Base-by-base conservation (phyloP, 176 grass and related monocot species). In the Rhipidocladum racemiflorum region DNA sequence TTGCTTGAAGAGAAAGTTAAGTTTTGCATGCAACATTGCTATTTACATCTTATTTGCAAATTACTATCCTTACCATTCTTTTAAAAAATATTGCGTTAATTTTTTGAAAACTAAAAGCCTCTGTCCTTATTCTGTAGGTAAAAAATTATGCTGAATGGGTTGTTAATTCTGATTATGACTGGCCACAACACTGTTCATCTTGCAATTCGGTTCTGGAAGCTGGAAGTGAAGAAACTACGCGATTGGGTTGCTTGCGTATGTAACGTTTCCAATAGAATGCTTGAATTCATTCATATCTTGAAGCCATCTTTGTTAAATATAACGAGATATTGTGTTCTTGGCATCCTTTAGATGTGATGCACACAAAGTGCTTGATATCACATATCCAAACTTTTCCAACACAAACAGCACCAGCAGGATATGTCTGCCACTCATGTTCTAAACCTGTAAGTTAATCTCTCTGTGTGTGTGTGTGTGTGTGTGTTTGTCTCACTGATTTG, bases 91-190 rank as follows among this genome's bases (percentile, higher is more conserved):
- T 81, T 66, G 4, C 6, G 29, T 43, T 82, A 79, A 42, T 72
- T 70, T 70, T 83, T 73, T 55, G 20, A 77, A 49, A 54, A 53
- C 24, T 91, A 48, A 61, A 75, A 82, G 23, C 3, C 73, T 46
- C 2, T 70, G 29, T 75, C 44, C 7, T 63, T 72, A 55, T 82
- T 87, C 24, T 89, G 61, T 83, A 98, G 96, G 96, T 98, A 32
- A 98, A 93, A 87, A 93, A 99, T 56, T 99, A 99, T 83, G 91
- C 96, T 80, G 92, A 99, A 83, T 99, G 96, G 96, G 96, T 99
- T 72, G 93, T 99, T 57, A 94, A 99, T 88, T 84, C 92, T 72
- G 96, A 99, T 42, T 99, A 95, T 62, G 89, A 99, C 29, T 98
- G 96, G 96, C 96, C 96, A 63, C 96, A 91, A 78, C 94, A 85